Conservation (phyloP, 805 yeast species). For the Sugiyamaella qingdaonensis region DNA sequence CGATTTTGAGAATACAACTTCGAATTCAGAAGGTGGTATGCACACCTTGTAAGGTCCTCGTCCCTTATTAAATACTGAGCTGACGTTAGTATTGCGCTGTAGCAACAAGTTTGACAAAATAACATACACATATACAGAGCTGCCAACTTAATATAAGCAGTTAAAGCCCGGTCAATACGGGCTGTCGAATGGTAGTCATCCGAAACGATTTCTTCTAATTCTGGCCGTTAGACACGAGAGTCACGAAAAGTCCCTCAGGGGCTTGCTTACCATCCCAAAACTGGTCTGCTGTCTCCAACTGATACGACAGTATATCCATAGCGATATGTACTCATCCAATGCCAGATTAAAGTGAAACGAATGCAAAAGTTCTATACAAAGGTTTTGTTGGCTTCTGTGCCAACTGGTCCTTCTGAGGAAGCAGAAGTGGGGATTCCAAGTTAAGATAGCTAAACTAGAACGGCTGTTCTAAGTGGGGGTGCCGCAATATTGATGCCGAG, state of each 20-base stretch:
- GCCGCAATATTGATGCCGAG: no score
- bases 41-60: slow-evolving; percentile 38
- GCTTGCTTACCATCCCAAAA: slow-evolving; percentile 28
- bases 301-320: slow-evolving; percentile 30
- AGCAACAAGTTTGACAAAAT: slow-evolving; percentile 6
- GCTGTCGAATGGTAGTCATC: slow-evolving; percentile 41
- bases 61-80: slow-evolving; percentile 26
- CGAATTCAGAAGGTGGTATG: slow-evolving; percentile 46
- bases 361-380: no score
- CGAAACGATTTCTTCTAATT: slow-evolving; percentile 49
- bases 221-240: slow-evolving; percentile 45
- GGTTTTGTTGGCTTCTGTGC: no score
- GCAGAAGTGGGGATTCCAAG: no score
- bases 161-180: slow-evolving; percentile 24
- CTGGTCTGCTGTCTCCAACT: slow-evolving; percentile 29
- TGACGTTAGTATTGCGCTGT: slow-evolving; percentile 12
- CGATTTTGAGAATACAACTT: slow-evolving; percentile 51
- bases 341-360: background rate
- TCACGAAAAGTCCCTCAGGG: background rate
- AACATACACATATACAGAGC: slow-evolving; percentile 25
- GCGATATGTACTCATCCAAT: background rate
- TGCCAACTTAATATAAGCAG: slow-evolving; percentile 26
- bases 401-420: no score
- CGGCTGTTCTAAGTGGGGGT: no score
- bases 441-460: no score